Base-by-base conservation (phyloP, 169 alveolate genomes). In the Cryptosporidium baileyi region DNA sequence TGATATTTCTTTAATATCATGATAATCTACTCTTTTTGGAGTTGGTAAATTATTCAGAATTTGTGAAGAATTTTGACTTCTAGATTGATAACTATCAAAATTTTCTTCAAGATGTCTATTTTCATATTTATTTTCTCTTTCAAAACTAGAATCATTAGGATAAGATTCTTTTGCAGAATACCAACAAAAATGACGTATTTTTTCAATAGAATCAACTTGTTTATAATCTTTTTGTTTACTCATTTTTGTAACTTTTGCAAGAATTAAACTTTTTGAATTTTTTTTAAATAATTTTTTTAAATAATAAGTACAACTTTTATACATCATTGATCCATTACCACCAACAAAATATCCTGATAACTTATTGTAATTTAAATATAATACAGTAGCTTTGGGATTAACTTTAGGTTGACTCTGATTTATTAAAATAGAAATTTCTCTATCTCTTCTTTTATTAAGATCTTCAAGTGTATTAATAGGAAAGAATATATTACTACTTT, bases 251-350 rank as follows among this genome's bases (percentile, higher is more conserved):
- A 57, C 67, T 13, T 54, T 57, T 7, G 85, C 85, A 67, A 74
- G 54, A 17, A 57, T 36, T 7, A 74, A 9, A 36, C 24, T 24
- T n/a, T 17, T 36, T 19, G 47, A 24, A 5, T 36, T 54, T 22
- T 32, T 34, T 13, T 17, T 74, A 13, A 38, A 32, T 19, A 40
- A 38, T 41, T 61, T 74, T 36, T 54, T 74, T 19, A 74, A 36
- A 59, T 54, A 74, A 54, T 74, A 74, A 5, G 63, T 74, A 43
- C 85, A 74, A 17, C 74, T 74, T 26, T 38, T 74, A 36, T 54
- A 74, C 85, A 74, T 74, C 85, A 74, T 74, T 54, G 85, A 38
- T 17, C 85, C 85, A 40, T 30, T 54, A 9, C 85, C 85, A 8
- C 85, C 85, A n/a, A 74, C 59, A 59, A 52, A 74, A 40, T 74